These are phyloP conservation scores for Ascoidea tarda DNA, from an alignment of 805 yeast species.

Conservation along the genomic window DNA sequence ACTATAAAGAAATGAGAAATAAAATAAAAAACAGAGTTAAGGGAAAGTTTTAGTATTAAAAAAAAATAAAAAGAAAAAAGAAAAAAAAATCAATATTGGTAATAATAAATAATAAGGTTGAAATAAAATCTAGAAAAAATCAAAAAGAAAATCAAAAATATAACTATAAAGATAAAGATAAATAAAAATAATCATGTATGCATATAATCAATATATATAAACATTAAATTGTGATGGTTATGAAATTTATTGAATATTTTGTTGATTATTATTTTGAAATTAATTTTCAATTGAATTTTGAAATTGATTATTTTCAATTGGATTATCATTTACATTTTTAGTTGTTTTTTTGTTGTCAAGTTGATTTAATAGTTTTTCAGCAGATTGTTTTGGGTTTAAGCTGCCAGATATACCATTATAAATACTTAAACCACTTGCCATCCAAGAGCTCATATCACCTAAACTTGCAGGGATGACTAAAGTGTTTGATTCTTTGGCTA, in stretches of 20 bases:
- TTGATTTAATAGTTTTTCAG: background rate
- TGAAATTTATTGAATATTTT: background rate
- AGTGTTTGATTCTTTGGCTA: conserved; percentile 74
- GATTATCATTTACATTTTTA: background rate
- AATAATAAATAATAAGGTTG: too few relatives aligned
- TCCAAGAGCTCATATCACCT: conserved; percentile 59
- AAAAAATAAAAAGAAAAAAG: too few relatives aligned
- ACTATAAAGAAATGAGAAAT: too few relatives aligned
- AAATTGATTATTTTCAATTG: background rate
- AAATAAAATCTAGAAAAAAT: too few relatives aligned
- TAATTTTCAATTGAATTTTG: background rate
- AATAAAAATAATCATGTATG: too few relatives aligned
- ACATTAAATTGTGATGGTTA: background rate
- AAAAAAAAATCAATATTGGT: too few relatives aligned
- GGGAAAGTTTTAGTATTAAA: too few relatives aligned
- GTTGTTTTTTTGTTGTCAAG: too few relatives aligned
- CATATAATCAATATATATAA: background rate
- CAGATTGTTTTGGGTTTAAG: conserved; percentile 4
- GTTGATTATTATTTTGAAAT: background rate
- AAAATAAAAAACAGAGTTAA: too few relatives aligned
- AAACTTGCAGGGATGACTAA: conserved; percentile 65
- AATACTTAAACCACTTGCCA: conserved; percentile 67
- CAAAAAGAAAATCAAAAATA: too few relatives aligned
- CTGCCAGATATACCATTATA: conserved; percentile 33
- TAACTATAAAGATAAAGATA: too few relatives aligned